A percentile compares a stretch with the other conserved stretches of the same genome.
Conservation (phyloP, 1,139 yeast genomes). For the Citeromyces siamensis region DNA sequence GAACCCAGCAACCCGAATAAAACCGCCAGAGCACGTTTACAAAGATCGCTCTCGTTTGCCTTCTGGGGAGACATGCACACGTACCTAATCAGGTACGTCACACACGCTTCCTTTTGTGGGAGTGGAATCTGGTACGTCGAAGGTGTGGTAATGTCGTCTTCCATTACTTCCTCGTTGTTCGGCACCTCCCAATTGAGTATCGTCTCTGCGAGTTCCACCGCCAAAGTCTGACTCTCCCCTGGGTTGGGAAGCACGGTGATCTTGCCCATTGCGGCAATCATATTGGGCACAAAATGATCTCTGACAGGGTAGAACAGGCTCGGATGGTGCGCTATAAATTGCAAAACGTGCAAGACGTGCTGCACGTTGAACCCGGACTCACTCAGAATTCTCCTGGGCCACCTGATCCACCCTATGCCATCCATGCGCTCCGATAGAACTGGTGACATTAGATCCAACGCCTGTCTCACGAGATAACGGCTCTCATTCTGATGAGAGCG, state of each 20-base stretch:
- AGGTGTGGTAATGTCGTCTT: slow-evolving; percentile 5
- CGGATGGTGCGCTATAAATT: slow-evolving; percentile 79
- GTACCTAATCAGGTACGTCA: slow-evolving; percentile 81
- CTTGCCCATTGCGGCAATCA: slow-evolving; percentile 93
- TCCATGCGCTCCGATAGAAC: slow-evolving; percentile 64
- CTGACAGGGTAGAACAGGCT: slow-evolving; percentile 77
- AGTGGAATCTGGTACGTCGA: slow-evolving; percentile 50
- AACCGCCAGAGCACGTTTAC: slow-evolving; percentile 69
- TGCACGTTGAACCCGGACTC: slow-evolving; percentile 82
- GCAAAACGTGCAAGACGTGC: slow-evolving; percentile 81
- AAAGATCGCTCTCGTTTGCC: slow-evolving; percentile 74
- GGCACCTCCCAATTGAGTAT: slow-evolving; percentile 63
- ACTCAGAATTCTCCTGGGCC: slow-evolving; percentile 87
- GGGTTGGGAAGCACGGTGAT: slow-evolving; percentile 73
- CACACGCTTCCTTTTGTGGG: slow-evolving; percentile 79
- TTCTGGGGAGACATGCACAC: slow-evolving; percentile 82
- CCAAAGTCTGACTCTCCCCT: slow-evolving; percentile 75
- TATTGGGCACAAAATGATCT: slow-evolving; percentile 80
- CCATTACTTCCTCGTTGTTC: slow-evolving; percentile 12
- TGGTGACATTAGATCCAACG: slow-evolving; percentile 83
- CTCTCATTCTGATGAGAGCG: slow-evolving; percentile 84
- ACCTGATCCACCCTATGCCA: slow-evolving; percentile 77
- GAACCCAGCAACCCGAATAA: slow-evolving; percentile 63
- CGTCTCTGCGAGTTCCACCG: slow-evolving; percentile 81
- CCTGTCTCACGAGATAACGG: slow-evolving; percentile 71